phyloP scores from a whole-genome alignment of 305 asterid genomes.

The Fraxinus sp. region DNA sequence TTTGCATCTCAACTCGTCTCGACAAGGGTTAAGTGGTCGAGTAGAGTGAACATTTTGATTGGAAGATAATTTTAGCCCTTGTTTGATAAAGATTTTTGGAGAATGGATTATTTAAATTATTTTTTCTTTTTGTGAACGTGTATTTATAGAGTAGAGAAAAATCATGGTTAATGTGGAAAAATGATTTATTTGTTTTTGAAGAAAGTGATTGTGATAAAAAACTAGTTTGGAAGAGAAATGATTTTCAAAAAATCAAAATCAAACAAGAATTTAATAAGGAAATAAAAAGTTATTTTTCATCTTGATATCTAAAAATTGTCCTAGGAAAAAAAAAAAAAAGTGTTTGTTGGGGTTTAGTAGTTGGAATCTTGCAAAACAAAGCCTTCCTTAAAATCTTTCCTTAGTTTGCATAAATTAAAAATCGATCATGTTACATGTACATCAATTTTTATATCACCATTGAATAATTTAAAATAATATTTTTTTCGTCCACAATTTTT shows the following conservation, averaged over 20 bases:
- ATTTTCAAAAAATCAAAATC: not conserved
- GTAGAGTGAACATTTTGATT: not conserved
- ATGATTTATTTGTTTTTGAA: not conserved
- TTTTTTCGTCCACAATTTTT: no score
- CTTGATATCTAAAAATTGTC: not conserved
- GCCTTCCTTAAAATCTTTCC: not conserved
- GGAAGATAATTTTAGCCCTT: not conserved
- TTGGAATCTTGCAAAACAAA: conserved; percentile 5
- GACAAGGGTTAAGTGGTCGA: not conserved
- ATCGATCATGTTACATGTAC: not conserved
- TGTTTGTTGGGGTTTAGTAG: not conserved
- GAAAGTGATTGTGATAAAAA: not conserved
- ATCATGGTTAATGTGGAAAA: not conserved
- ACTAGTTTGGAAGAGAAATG: not conserved
- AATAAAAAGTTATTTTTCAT: not conserved
- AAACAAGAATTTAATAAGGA: no score
- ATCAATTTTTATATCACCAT: no score
- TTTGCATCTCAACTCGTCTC: not conserved
- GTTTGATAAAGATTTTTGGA: not conserved
- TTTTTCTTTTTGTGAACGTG: not conserved
- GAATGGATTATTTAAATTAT: not conserved
- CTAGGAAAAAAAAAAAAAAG: not conserved
- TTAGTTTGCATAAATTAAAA: no score
- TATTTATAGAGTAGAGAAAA: not conserved
- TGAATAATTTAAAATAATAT: no score